phyloP scores from a whole-genome alignment of 208 protist species.

The Leishmania tropica region DNA sequence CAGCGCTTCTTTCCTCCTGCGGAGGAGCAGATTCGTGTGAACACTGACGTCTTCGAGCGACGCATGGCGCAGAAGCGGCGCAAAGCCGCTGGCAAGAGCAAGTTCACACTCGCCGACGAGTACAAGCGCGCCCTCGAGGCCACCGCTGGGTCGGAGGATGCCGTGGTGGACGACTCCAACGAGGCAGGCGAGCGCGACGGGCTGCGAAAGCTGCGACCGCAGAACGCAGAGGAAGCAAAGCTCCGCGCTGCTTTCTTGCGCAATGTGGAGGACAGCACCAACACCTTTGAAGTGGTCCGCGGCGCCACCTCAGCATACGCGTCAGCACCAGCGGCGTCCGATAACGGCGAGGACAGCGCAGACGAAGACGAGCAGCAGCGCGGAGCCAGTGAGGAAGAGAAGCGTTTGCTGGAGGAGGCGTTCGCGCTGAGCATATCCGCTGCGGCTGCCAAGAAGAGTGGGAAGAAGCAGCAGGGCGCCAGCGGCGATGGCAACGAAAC shows the following conservation, averaged over 20 bases:
- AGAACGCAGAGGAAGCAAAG: constrained; percentile 61
- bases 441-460: background rate
- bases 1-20: constrained; percentile 71
- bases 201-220: constrained; percentile 56
- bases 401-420: constrained; percentile 29
- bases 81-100: constrained; percentile 8
- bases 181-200: constrained; percentile 31
- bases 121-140: constrained; percentile 69
- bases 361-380: constrained; percentile 11
- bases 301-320: background rate
- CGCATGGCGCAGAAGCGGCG: constrained; percentile 30
- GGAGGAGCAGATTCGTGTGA: constrained; percentile 72
- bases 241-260: constrained; percentile 77
- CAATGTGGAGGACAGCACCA: constrained; percentile 55
- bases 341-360: constrained; percentile 15
- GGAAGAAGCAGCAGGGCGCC: background rate
- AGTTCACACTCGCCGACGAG: constrained; percentile 84
- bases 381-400: constrained; percentile 20
- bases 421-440: constrained; percentile 21
- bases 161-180: constrained; percentile 24
- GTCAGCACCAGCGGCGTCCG: background rate
- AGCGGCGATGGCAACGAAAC: background rate
- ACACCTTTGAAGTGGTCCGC: constrained; percentile 46
- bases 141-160: constrained; percentile 38
- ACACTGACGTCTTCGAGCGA: constrained; percentile 58